A percentile compares a stretch with the other conserved stretches of the same genome.
Conservation (phyloP, 345 rosid genomes). For the Trapa incisa region DNA sequence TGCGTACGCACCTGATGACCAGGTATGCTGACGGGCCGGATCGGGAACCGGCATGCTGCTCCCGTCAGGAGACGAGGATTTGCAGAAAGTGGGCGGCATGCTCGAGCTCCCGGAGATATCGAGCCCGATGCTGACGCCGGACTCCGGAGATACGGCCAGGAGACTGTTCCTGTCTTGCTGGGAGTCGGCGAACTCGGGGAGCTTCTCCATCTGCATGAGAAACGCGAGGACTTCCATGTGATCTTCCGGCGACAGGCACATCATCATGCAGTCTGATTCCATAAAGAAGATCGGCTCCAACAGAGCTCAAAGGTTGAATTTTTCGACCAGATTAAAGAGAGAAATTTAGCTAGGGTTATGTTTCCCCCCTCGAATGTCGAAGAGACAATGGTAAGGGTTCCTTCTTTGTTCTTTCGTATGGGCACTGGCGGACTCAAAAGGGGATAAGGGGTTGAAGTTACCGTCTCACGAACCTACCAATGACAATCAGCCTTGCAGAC, state of each 20-base stretch:
- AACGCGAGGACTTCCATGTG: slow-evolving; percentile 17
- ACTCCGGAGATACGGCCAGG: neutral
- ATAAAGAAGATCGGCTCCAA: slow-evolving; percentile 1
- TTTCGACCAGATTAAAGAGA: too few relatives aligned
- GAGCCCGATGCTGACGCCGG: neutral
- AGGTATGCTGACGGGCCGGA: neutral
- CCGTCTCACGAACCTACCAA: slow-evolving; percentile 22
- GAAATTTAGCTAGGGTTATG: neutral
- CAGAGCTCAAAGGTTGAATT: neutral
- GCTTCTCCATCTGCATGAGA: slow-evolving; percentile 13
- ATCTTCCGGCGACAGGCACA: slow-evolving; percentile 16
- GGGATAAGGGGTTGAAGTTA: slow-evolving; percentile 7
- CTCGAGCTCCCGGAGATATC: slow-evolving; percentile 1
- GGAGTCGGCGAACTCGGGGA: slow-evolving; percentile 5
- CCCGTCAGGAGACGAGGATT: neutral
- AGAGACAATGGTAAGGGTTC: neutral
- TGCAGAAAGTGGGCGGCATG: slow-evolving; percentile 1
- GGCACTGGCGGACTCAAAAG: neutral
- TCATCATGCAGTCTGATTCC: slow-evolving; percentile 14
- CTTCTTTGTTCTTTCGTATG: neutral
- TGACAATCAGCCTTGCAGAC: slow-evolving; percentile 4
- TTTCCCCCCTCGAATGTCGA: neutral
- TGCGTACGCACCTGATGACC: neutral
- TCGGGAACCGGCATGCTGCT: neutral
- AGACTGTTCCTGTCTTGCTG: neutral